Base-by-base conservation (phyloP, 1,284 basidiomycete species). In the Moniliella sp. region DNA sequence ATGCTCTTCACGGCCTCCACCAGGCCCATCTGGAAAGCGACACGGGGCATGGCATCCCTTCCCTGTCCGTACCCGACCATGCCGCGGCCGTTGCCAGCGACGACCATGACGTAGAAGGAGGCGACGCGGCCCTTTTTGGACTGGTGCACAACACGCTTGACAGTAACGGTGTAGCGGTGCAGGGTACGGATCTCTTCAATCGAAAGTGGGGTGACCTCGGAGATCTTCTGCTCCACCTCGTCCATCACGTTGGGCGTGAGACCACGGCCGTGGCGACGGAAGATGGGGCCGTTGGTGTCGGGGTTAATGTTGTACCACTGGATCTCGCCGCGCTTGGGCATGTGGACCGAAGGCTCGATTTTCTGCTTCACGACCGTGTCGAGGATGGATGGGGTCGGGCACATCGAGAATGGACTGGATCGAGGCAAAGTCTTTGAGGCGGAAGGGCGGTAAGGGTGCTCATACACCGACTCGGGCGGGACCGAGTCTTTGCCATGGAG, bases 51-150 rank as follows among this genome's bases (percentile, higher is more conserved):
- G 27, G 75, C 73, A 50, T 78, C 75, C 61, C 84, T 82, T 30
- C 78, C 86, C 54, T 81, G 74, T 2, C 88, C 88, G 30, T 79
- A 69, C 3, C 88, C 88, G 1, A 97, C 76, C 14, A 94, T 67
- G 0, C 88, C 88, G 27, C 77, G 67, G 5, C 78, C 78, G 50
- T 69, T 67, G 13, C 88, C 88, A 19, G 80, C 76, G 36, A 93
- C 72, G 42, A 76, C 70, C 50, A 81, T 70, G 29, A 67, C 64
- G 39, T 73, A 73, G 43, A 70, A 65, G 25, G 73, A 70, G 15
- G 71, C 69, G 37, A 75, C 73, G 51, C 79, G 81, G 23, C 81
- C 81, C 62, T 86, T 86, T 33, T 74, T 73, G 0, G 79, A 83
- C 67, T 83, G 79, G 42, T 78, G 75, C 3, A 72, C 73, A 45